Conservation (phyloP, 78 protist genomes). For the Protostelium mycophagum region DNA sequence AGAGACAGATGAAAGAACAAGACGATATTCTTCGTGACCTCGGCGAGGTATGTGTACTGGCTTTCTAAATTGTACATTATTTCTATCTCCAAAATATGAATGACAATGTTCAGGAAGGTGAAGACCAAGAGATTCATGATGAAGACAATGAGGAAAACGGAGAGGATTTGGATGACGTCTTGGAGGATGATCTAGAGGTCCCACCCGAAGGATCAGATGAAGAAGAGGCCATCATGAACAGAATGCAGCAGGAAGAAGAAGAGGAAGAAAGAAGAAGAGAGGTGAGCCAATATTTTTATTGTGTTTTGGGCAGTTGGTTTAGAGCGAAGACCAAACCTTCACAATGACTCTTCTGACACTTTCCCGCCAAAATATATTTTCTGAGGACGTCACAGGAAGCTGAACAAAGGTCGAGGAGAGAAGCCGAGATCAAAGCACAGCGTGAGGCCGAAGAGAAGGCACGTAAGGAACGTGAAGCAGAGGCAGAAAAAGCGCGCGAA, state of each 20-base stretch:
- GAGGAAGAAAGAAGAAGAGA: background rate
- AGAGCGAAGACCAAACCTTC: too few species aligned
- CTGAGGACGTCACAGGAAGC: background rate
- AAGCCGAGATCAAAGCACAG: background rate
- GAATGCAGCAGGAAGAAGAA: background rate
- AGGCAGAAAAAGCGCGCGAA: background rate
- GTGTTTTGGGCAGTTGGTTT: too few species aligned
- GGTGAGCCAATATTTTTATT: too few species aligned
- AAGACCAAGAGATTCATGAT: background rate
- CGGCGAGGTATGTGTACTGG: background rate
- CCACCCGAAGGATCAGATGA: background rate
- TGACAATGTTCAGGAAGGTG: too few species aligned
- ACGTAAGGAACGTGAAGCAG: background rate
- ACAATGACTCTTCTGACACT: too few species aligned
- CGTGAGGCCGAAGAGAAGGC: background rate
- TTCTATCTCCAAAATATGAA: too few species aligned
- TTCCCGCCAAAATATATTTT: too few species aligned
- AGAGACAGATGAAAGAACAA: background rate
- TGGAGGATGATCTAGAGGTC: background rate
- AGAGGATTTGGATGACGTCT: background rate
- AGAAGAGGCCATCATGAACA: background rate
- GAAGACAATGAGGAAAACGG: background rate
- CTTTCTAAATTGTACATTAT: background rate
- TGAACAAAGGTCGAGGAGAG: background rate
- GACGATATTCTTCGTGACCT: background rate